These are phyloP conservation scores for Diplodia sapinea DNA, from an alignment of 2,329 filamentous ascomycete species.

Conservation along the genomic window DNA sequence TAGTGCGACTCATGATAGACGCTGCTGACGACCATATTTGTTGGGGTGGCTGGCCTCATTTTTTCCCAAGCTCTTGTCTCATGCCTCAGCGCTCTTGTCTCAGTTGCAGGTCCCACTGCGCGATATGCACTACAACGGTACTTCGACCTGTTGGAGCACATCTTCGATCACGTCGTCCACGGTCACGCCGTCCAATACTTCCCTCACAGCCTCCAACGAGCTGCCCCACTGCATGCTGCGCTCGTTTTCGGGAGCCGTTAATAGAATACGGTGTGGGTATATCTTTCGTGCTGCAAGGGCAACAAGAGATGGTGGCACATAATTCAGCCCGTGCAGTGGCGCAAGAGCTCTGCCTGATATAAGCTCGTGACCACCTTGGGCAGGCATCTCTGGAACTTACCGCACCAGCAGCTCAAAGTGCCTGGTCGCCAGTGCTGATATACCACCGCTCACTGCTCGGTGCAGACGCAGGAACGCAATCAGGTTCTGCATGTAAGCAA, in stretches of 20 bases:
- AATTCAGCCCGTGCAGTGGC: conserved; percentile 79
- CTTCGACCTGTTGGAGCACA: conserved; percentile 62
- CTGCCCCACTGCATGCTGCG: conserved; percentile 95
- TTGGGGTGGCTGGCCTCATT: conserved; percentile 13
- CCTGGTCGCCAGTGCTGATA: conserved; percentile 77
- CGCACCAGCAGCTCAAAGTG: conserved; percentile 74
- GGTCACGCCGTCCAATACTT: conserved; percentile 65
- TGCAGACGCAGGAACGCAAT: conserved; percentile 86
- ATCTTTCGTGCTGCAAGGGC: conserved; percentile 83
- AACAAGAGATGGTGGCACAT: conserved; percentile 82
- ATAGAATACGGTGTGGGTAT: conserved; percentile 80
- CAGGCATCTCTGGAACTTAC: conserved; percentile 45
- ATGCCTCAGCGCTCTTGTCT: conserved; percentile 8
- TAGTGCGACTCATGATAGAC: conserved; percentile 7
- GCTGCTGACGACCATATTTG: conserved; percentile 8
- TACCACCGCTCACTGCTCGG: conserved; percentile 78
- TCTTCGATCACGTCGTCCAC: conserved; percentile 64
- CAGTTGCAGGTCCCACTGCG: background rate
- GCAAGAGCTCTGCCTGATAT: conserved; percentile 68
- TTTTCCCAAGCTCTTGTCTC: conserved; percentile 1
- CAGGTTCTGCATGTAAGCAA: conserved; percentile 86
- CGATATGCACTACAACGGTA: conserved; percentile 52
- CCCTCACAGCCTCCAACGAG: conserved; percentile 70
- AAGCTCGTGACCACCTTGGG: conserved; percentile 35
- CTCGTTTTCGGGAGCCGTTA: conserved; percentile 74